Percentiles rank a stretch among this genome's conserved stretches.
phyloP scores from a whole-genome alignment of 1,139 yeast species.

The Kodamaea suecica region DNA sequence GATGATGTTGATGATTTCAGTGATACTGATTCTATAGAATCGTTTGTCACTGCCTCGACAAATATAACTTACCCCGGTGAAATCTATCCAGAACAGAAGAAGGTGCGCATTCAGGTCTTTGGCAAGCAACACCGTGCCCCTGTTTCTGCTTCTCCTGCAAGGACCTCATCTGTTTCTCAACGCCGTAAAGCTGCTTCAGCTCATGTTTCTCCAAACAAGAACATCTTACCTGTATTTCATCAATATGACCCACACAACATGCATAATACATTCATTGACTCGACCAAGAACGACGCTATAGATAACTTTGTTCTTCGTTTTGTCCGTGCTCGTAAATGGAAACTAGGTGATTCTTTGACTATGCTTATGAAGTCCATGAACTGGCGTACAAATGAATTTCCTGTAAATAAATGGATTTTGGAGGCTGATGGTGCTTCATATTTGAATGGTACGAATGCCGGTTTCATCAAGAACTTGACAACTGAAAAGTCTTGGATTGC shows the following conservation, averaged over 20 bases:
- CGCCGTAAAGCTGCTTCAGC: slow-evolving; percentile 5
- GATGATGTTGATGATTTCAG: slow-evolving; percentile 20
- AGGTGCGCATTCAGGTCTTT: neutral
- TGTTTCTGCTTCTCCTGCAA: neutral
- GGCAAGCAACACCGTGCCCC: neutral
- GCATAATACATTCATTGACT: slow-evolving; percentile 24
- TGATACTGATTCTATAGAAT: slow-evolving; percentile 28
- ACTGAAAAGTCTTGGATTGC: slow-evolving; percentile 39
- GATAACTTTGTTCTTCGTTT: slow-evolving; percentile 38
- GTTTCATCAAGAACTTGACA: slow-evolving; percentile 37
- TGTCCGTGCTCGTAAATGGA: slow-evolving; percentile 44
- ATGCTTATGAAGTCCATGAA: slow-evolving; percentile 38
- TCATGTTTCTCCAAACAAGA: slow-evolving; percentile 18
- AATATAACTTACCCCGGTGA: slow-evolving; percentile 23
- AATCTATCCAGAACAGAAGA: neutral
- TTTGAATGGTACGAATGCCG: slow-evolving; percentile 29
- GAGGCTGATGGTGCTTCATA: slow-evolving; percentile 44
- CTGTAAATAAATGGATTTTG: slow-evolving; percentile 30
- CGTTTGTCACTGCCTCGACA: slow-evolving; percentile 40
- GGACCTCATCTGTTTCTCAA: slow-evolving; percentile 4
- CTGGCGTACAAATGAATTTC: slow-evolving; percentile 35
- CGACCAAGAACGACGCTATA: slow-evolving; percentile 30
- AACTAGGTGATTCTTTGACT: slow-evolving; percentile 28
- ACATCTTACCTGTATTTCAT: slow-evolving; percentile 17
- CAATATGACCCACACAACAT: slow-evolving; percentile 26